Conservation (phyloP, 2,329 filamentous ascomycete genomes). For the Sarocladium oryzae region DNA sequence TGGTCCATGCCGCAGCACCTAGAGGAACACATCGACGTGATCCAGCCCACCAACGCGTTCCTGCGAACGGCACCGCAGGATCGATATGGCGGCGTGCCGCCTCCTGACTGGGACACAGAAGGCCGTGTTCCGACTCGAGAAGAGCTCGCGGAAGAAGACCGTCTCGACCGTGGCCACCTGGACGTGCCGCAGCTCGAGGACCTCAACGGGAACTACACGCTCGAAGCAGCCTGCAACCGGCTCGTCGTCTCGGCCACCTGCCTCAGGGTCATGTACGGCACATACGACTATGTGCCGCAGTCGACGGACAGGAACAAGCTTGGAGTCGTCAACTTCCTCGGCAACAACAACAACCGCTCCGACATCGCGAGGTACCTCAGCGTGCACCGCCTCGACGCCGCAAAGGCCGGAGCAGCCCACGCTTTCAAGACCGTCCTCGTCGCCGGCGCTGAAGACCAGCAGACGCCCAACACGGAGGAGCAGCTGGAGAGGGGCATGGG, state of each 20-base stretch:
- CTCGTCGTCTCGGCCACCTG: constrained; percentile 10
- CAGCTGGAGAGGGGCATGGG: constrained; percentile 9
- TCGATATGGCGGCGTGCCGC: constrained; percentile 9
- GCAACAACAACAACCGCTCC: constrained; percentile 13
- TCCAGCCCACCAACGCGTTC: constrained; percentile 9
- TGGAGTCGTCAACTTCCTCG: constrained; percentile 11
- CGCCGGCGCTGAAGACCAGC: not conserved
- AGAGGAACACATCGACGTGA: constrained; percentile 1
- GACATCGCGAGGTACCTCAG: constrained; percentile 9
- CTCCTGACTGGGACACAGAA: constrained; percentile 10
- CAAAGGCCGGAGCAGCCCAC: constrained; percentile 4
- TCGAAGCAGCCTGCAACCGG: constrained; percentile 10
- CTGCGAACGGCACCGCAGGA: constrained; percentile 3
- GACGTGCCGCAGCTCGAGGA: constrained; percentile 8
- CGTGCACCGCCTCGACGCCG: not conserved
- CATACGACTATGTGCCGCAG: constrained; percentile 1
- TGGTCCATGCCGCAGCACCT: constrained; percentile 7
- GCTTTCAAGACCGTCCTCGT: constrained; percentile 6
- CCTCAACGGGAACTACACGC: not conserved
- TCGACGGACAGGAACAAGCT: constrained; percentile 9
- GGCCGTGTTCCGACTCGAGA: constrained; percentile 6
- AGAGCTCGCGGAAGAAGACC: constrained; percentile 9
- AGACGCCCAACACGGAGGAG: constrained; percentile 10
- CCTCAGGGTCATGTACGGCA: constrained; percentile 11
- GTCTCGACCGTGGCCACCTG: constrained; percentile 7